Conservation (phyloP, 1,284 basidiomycete species). For the Anthracocystis panici-leucophaei region DNA sequence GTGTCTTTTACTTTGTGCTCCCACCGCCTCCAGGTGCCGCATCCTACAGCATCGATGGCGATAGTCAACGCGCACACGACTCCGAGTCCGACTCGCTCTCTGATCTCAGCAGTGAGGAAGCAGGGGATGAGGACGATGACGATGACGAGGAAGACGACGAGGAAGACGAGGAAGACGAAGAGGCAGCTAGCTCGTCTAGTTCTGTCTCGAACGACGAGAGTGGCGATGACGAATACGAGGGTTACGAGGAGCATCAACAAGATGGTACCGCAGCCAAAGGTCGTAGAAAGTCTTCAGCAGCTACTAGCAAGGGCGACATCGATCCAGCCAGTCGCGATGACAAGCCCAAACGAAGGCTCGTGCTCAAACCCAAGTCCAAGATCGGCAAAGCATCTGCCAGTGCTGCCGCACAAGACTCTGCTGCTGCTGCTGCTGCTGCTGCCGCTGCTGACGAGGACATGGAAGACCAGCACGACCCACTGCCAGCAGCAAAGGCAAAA, state of each 20-base stretch:
- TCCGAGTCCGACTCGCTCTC: slow-evolving; percentile 53
- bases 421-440: slow-evolving; percentile 11
- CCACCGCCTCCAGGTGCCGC: slow-evolving; percentile 71
- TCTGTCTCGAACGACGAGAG: slow-evolving; percentile 25
- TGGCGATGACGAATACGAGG: slow-evolving; percentile 38
- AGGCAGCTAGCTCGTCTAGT: slow-evolving; percentile 18
- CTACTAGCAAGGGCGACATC: slow-evolving; percentile 12
- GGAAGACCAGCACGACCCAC: slow-evolving; percentile 14
- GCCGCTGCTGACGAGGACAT: slow-evolving; percentile 10
- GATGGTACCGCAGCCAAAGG: slow-evolving; percentile 14
- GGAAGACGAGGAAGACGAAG: slow-evolving; percentile 16
- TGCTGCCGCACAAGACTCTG: slow-evolving; percentile 8
- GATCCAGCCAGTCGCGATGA: slow-evolving; percentile 24
- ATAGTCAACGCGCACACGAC: slow-evolving; percentile 28
- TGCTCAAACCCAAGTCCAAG: slow-evolving; percentile 49
- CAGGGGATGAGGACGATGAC: slow-evolving; percentile 19
- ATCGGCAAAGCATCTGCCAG: slow-evolving; percentile 23
- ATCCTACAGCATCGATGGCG: slow-evolving; percentile 34
- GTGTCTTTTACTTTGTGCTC: slow-evolving; percentile 95
- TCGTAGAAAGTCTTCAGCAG: slow-evolving; percentile 32
- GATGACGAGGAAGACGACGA: slow-evolving; percentile 21
- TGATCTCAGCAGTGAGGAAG: slow-evolving; percentile 54
- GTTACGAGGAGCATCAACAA: slow-evolving; percentile 19
- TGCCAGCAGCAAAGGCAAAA: background rate
- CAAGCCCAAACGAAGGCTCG: slow-evolving; percentile 42